Evolutionary conservation across 2,329 filamentous ascomycete species (phyloP).

Genomic region (Balansia obtecta): DNA sequence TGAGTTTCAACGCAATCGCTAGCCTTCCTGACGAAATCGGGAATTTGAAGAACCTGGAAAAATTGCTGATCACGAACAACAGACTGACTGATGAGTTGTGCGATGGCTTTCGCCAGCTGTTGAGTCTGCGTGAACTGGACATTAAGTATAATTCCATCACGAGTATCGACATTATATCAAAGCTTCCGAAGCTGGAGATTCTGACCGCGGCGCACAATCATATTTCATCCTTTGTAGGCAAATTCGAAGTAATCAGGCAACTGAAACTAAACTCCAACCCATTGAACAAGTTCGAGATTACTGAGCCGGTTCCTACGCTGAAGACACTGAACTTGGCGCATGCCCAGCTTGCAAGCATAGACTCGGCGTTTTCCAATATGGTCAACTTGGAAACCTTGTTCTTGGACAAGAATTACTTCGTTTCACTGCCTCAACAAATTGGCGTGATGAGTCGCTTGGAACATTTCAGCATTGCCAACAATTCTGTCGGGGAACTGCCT

Average conservation of each 20-base stretch:
- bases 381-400: constrained; percentile 77
- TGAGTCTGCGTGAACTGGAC: constrained; percentile 79
- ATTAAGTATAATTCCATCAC: constrained; percentile 86
- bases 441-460: constrained; percentile 74
- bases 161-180: constrained; percentile 76
- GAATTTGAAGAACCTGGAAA: constrained; percentile 65
- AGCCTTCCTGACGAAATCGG: constrained; percentile 68
- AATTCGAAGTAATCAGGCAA: constrained; percentile 73
- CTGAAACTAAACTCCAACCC: constrained; percentile 91
- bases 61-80: constrained; percentile 94
- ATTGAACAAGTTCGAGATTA: constrained; percentile 84
- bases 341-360: constrained; percentile 81
- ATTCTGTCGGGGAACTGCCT: constrained; percentile 73
- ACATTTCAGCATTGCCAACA: constrained; percentile 88
- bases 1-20: constrained; percentile 90
- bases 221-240: constrained; percentile 78
- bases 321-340: constrained; percentile 83
- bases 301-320: constrained; percentile 62
- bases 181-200: constrained; percentile 76
- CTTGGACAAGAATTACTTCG: constrained; percentile 91
- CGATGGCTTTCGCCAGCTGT: constrained; percentile 56
- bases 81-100: constrained; percentile 66
- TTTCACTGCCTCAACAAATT: constrained; percentile 74
- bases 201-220: constrained; percentile 85
- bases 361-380: constrained; percentile 79